Evolutionary conservation across 1,284 basidiomycete species (phyloP).

Genomic region (Mycena citricolor): DNA sequence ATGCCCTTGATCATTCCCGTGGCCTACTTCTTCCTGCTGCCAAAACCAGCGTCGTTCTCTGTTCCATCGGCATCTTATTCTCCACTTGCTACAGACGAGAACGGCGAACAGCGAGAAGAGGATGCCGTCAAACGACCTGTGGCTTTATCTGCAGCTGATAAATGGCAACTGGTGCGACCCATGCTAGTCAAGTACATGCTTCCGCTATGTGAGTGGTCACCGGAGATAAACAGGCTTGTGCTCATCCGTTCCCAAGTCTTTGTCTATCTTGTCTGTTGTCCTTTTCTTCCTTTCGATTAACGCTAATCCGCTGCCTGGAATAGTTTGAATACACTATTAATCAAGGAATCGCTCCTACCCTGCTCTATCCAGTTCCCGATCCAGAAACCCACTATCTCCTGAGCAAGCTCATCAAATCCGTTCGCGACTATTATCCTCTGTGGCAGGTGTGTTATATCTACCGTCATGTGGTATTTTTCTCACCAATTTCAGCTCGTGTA

Average conservation of each 20-base stretch:
- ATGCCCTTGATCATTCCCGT: constrained; percentile 77
- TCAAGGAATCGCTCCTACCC: constrained; percentile 89
- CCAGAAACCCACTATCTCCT: constrained; percentile 59
- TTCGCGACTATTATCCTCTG: constrained; percentile 93
- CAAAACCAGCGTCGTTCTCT: constrained; percentile 50
- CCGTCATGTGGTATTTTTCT: background rate
- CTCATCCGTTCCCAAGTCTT: too few species aligned
- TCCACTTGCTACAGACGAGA: constrained; percentile 49
- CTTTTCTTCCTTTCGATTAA: background rate
- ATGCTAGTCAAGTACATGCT: constrained; percentile 78
- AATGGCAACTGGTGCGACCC: constrained; percentile 74
- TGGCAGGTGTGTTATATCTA: constrained; percentile 66
- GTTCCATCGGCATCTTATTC: constrained; percentile 47
- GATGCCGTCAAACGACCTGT: constrained; percentile 41
- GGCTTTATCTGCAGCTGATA: constrained; percentile 65
- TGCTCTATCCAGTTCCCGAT: constrained; percentile 85
- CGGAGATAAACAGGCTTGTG: too few species aligned
- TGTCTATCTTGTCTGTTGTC: constrained; percentile 65
- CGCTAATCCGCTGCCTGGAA: constrained; percentile 19
- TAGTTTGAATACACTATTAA: constrained; percentile 94
- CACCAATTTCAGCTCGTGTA: constrained; percentile 39
- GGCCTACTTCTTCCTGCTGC: constrained; percentile 76
- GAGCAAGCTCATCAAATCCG: constrained; percentile 76
- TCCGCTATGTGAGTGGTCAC: constrained; percentile 63
- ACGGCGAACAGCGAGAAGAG: constrained; percentile 41